Conservation (phyloP, 2,329 filamentous ascomycete genomes). For the Hypoxylon rubiginosum region DNA sequence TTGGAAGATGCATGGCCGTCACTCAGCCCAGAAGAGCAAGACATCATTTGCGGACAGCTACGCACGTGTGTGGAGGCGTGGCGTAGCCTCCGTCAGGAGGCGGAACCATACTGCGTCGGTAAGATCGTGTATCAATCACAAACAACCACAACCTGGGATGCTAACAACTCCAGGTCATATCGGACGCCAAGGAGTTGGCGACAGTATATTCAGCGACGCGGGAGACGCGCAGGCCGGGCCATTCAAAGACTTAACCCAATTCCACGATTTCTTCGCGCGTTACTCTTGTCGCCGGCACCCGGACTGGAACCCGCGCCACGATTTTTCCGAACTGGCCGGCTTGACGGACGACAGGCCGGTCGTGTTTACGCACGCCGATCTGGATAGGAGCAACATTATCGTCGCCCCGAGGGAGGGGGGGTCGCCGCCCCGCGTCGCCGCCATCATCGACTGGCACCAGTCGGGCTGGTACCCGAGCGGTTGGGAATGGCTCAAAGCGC, state of each 20-base stretch:
- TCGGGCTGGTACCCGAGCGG: slow-evolving; percentile 36
- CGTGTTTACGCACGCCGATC: slow-evolving; percentile 35
- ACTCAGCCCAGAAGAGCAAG: slow-evolving; percentile 25
- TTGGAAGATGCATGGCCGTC: slow-evolving; percentile 31
- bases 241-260: slow-evolving; percentile 30
- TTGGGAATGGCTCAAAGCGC: slow-evolving; percentile 38
- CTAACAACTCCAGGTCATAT: slow-evolving; percentile 35
- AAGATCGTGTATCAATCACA: slow-evolving; percentile 3
- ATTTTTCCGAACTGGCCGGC: slow-evolving; percentile 30
- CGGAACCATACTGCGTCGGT: slow-evolving; percentile 30
- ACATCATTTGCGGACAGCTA: slow-evolving; percentile 28
- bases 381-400: slow-evolving; percentile 36
- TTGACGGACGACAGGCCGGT: slow-evolving; percentile 31
- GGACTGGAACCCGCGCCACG: slow-evolving; percentile 24
- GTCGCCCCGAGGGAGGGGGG: slow-evolving; percentile 15
- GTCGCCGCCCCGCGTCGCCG: slow-evolving; percentile 24
- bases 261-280: slow-evolving; percentile 36
- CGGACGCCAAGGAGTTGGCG: slow-evolving; percentile 37
- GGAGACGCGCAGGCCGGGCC: slow-evolving; percentile 30
- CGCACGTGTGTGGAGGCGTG: slow-evolving; percentile 26
- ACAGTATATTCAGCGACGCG: slow-evolving; percentile 30
- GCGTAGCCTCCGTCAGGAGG: slow-evolving; percentile 32
- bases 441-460: slow-evolving; percentile 40
- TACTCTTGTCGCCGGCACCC: slow-evolving; percentile 18
- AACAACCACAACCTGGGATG: background rate